Conservation (phyloP, 202 grass and related monocot species). For the Brachypodium distachyon region DNA sequence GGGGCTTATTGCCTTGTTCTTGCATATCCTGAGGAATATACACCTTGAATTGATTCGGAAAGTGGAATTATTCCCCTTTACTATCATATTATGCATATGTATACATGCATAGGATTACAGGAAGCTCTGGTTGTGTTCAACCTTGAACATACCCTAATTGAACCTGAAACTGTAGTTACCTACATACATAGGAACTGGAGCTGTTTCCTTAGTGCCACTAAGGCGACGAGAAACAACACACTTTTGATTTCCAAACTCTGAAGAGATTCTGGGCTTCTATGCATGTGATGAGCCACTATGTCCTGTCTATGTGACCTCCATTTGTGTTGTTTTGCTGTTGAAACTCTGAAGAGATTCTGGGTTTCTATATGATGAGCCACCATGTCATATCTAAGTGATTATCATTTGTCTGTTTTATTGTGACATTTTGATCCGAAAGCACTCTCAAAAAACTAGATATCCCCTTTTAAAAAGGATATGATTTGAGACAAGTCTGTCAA, state of each 20-base stretch:
- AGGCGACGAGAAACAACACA: background rate
- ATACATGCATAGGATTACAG: background rate
- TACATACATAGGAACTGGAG: background rate
- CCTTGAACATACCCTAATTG: too few species aligned
- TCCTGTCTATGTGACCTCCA: background rate
- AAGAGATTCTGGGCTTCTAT: background rate
- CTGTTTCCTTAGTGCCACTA: background rate
- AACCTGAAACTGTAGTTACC: too few species aligned
- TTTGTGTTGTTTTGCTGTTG: too few species aligned
- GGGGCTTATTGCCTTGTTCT: background rate
- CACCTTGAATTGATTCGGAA: background rate
- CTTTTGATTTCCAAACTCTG: background rate
- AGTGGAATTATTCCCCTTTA: background rate
- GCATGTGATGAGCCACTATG: background rate
- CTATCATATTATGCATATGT: background rate
- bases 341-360: too few species aligned
- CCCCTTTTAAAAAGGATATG: background rate
- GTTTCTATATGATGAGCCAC: background rate
- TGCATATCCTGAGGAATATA: background rate
- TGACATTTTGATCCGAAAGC: background rate
- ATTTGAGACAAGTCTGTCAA: background rate
- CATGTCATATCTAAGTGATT: background rate
- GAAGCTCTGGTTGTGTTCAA: background rate
- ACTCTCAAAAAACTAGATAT: background rate
- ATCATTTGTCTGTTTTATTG: background rate